Percentiles rank a stretch among this genome's conserved stretches.
phyloP scores from a whole-genome alignment of 768 basidiomycete species.

The Pisolithus tinctorius region DNA sequence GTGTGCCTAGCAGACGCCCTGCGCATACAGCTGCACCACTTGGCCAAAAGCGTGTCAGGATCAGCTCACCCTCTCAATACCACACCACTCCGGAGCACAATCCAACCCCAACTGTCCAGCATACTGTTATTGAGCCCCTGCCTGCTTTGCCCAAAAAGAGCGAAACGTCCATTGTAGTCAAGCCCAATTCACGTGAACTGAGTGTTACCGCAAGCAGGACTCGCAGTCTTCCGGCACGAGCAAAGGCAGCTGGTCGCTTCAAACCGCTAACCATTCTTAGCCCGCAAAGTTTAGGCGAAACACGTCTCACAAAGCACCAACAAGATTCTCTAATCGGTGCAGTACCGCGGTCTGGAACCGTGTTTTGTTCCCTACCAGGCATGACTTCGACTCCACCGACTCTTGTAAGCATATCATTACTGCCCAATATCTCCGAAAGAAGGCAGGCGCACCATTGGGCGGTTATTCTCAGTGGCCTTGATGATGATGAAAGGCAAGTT shows the following conservation, averaged over 20 bases:
- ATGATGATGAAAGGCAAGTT: conserved; percentile 34
- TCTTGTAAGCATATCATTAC: conserved; percentile 42
- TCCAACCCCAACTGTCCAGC: neutral
- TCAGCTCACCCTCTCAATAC: neutral
- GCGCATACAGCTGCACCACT: conserved; percentile 15
- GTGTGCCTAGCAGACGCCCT: conserved; percentile 7
- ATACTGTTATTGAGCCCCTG: too few species aligned
- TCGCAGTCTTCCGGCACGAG: neutral
- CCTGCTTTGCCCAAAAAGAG: too few species aligned
- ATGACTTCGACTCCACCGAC: neutral
- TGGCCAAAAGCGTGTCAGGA: conserved; percentile 10
- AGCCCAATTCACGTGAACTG: too few species aligned
- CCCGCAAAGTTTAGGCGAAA: neutral
- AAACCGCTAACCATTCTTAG: conserved; percentile 7
- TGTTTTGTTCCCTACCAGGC: neutral
- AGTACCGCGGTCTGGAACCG: neutral
- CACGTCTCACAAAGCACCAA: neutral
- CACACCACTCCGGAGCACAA: neutral
- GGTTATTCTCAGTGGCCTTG: conserved; percentile 45
- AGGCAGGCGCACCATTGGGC: conserved; percentile 49
- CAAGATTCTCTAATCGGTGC: too few species aligned
- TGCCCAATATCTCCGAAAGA: conserved; percentile 53
- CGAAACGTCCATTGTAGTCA: too few species aligned
- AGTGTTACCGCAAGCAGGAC: too few species aligned
- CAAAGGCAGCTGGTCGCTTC: conserved; percentile 7